These are phyloP conservation scores for Atkinsonella texensis DNA, from an alignment of 2,329 filamentous ascomycete species.

Conservation along the genomic window DNA sequence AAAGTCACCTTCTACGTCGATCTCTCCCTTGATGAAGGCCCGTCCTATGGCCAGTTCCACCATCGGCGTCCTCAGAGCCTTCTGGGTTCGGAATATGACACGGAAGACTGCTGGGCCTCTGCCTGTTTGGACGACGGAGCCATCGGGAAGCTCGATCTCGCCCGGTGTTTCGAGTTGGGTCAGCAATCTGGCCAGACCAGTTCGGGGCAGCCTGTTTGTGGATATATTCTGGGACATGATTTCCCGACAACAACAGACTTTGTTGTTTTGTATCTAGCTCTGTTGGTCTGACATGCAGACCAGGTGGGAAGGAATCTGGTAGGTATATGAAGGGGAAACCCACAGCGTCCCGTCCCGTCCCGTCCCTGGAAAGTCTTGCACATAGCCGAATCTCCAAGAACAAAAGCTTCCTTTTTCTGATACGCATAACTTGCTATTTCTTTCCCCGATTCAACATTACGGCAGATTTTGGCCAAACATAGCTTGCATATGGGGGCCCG, in stretches of 20 bases:
- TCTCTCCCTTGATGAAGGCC: slow-evolving; percentile 2
- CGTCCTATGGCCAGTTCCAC: not conserved
- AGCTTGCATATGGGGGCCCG: too few species aligned
- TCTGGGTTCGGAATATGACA: not conserved
- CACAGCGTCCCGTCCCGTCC: too few species aligned
- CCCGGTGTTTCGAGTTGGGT: not conserved
- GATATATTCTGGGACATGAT: not conserved
- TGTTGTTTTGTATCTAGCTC: not conserved
- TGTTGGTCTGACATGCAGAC: not conserved
- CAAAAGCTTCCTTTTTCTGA: too few species aligned
- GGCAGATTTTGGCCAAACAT: too few species aligned
- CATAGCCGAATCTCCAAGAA: too few species aligned
- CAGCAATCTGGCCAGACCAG: not conserved
- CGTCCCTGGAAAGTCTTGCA: too few species aligned
- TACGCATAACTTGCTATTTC: too few species aligned
- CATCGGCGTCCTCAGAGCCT: not conserved
- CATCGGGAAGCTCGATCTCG: slow-evolving; percentile 1
- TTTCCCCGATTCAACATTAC: too few species aligned
- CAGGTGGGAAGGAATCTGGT: too few species aligned
- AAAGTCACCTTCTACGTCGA: slow-evolving; percentile 3
- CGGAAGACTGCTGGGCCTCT: not conserved
- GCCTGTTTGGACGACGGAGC: not conserved
- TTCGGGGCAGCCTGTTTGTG: not conserved
- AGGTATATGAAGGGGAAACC: too few species aligned
- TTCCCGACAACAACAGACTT: not conserved